Base-by-base conservation (phyloP, 768 basidiomycete genomes). In the Russula brevipes region DNA sequence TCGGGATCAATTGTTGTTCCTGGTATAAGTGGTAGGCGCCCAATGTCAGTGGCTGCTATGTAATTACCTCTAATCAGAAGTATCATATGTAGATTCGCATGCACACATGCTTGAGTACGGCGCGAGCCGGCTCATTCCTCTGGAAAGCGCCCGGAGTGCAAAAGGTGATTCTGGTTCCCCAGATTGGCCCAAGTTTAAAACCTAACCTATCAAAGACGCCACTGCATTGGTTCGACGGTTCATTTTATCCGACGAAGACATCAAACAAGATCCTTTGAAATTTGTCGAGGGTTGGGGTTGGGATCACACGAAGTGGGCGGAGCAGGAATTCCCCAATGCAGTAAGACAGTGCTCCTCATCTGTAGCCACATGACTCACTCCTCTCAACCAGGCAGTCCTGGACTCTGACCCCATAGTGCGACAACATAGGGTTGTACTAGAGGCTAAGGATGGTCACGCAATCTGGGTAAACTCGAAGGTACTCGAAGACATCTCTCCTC, bases 371-470 rank as follows among this genome's bases (percentile, higher is more conserved):
- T 57, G 50, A 51, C 41, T 42, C 30, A 53, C 19, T 56, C 16
- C 35, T 47, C 30, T 65, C 17, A 54, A 42, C 14, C 54, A 93
- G 91, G 81, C 76, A 8, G 87, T 89, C 70, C 76, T 95, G 2
- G 90, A 94, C 36, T 74, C 75, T 1, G 89, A 93, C 61, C 82
- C 85, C 5, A 68, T 89, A 5, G 78, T 95, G 19, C 75, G 76
- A 50, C 86, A 85, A 24, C 81, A 90, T 14, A 86, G 85, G 0
- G 84, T 97, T 45, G 77, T 89, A 16, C 78, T 96, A 17, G 86
- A 89, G 66, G 85, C 91, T 71, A 90, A 94, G 63, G 94, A 97
- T 72, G 87, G 86, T 6, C 94, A 96, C 74, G 92, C 91, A 0
- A 77, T 91, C 6, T 96, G 94, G 94, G 84, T 92, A 12, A 93